Evolutionary conservation across 1,284 basidiomycete genomes (phyloP).

Genomic region (Volvariella surrecta): DNA sequence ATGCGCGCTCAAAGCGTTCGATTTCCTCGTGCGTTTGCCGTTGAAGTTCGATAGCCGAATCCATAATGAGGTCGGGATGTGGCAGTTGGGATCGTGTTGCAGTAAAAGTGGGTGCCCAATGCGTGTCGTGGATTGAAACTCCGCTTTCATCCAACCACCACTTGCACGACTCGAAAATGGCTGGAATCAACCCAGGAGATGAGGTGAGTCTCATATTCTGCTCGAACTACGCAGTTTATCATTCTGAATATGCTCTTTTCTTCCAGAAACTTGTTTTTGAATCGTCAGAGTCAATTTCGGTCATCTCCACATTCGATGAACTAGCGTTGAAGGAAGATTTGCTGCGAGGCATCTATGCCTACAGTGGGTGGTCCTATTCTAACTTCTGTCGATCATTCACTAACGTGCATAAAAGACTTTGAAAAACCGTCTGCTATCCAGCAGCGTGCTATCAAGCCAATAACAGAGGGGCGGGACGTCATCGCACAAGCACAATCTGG

Average conservation of each 20-base stretch:
- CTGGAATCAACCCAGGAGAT: conserved; percentile 71
- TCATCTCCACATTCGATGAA: conserved; percentile 85
- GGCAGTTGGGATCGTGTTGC: conserved; percentile 2
- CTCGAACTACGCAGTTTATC: conserved; percentile 5
- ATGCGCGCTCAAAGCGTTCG: conserved; percentile 78
- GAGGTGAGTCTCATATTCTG: conserved; percentile 38
- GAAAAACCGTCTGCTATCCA: conserved; percentile 99
- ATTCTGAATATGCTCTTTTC: conserved; percentile 1
- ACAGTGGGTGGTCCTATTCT: conserved; percentile 59
- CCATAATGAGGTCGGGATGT: conserved; percentile 42
- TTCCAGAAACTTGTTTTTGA: conserved; percentile 90
- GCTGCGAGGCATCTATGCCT: conserved; percentile 95
- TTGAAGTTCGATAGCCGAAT: conserved; percentile 88
- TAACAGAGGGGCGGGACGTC: conserved; percentile 92
- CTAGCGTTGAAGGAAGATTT: conserved; percentile 94
- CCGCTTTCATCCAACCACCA: conserved; percentile 34
- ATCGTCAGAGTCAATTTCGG: conserved; percentile 91
- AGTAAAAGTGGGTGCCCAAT: conserved; percentile 8
- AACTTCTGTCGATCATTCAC: conserved; percentile 6
- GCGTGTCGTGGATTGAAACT: conserved; percentile 39
- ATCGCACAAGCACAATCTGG: conserved; percentile 99
- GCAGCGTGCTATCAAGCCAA: conserved; percentile 94
- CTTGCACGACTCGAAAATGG: conserved; percentile 48
- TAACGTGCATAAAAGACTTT: conserved; percentile 60
- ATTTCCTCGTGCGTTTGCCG: conserved; percentile 94